Evolutionary conservation across 2,329 filamentous ascomycete species (phyloP).

Genomic region (Drechslera avenae): DNA sequence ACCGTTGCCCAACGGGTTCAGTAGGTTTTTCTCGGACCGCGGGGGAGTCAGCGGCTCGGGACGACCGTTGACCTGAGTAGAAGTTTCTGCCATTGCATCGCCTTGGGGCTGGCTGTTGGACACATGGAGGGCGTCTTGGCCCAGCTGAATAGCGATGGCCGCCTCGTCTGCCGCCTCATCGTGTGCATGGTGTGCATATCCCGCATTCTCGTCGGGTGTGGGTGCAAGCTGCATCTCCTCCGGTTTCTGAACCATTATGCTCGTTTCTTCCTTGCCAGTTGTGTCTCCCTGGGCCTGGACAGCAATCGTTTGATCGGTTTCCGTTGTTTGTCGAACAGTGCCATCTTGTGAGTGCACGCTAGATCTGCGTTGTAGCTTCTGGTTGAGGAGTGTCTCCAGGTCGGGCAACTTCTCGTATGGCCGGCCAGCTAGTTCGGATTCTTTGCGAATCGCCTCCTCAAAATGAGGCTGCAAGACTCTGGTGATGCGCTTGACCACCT

Average conservation of each 20-base stretch:
- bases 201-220: slow-evolving; percentile 44
- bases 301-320: slow-evolving; percentile 18
- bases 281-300: slow-evolving; percentile 18
- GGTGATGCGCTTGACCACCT: slow-evolving; percentile 86
- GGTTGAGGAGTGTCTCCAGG: slow-evolving; percentile 73
- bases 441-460: slow-evolving; percentile 75
- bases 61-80: slow-evolving; percentile 21
- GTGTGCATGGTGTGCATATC: slow-evolving; percentile 34
- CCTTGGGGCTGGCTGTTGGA: slow-evolving; percentile 17
- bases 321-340: slow-evolving; percentile 29
- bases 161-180: slow-evolving; percentile 45
- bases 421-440: slow-evolving; percentile 78
- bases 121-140: slow-evolving; percentile 35
- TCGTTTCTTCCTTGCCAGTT: slow-evolving; percentile 19
- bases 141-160: slow-evolving; percentile 44
- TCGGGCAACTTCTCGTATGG: slow-evolving; percentile 74
- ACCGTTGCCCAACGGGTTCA: slow-evolving; percentile 59
- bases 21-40: slow-evolving; percentile 58
- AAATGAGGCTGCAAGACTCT: slow-evolving; percentile 79
- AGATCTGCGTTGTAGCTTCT: slow-evolving; percentile 62
- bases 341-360: slow-evolving; percentile 39
- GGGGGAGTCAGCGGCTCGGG: slow-evolving; percentile 67
- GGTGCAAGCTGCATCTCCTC: slow-evolving; percentile 38
- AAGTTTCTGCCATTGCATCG: slow-evolving; percentile 32
- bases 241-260: slow-evolving; percentile 22